Base-by-base conservation (phyloP, 164 flowering plant species). In the Kingdonia uniflora region DNA sequence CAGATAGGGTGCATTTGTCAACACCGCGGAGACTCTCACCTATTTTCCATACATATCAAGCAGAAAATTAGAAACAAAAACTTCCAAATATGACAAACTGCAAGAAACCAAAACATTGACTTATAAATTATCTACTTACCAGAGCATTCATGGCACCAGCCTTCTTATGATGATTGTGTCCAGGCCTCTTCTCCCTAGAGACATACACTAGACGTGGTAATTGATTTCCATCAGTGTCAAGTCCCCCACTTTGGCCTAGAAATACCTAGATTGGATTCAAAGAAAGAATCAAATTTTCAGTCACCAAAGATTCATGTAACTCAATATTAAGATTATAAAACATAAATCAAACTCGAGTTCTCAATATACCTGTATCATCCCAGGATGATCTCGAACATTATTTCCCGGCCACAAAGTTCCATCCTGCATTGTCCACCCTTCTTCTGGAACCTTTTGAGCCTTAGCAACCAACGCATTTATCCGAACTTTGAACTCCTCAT, bases 371-470 rank as follows among this genome's bases (percentile, higher is more conserved):
- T 83, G 91, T 62, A 83, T 83, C 87, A 83, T 83, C 20, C 87
- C 91, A 48, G 91, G 91, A 67, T 83, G 91, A 65, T 83, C 91
- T n/a, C 85, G 64, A 43, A 71, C 72, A 63, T 76, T 79, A 58
- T 83, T 83, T n/a, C 91, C 91, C 25, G 91, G 91, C 85, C 91
- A 83, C 15, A 70, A 80, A 52, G 82, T 79, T 43, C 91, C 91
- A 64, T 83, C 91, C 57, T 81, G 84, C 90, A 83, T 78, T 11
- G 78, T 75, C 86, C 89, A 82, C 24, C 89, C 89, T 62, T 78
- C 85, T 58, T 82, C 85, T 37, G 88, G 88, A 22, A 76, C 85
- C 68, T 80, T 78, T 53, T 75, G 77, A 24, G 87, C 82, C 58
- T 70, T 83, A 20, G 87, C 78, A 67, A 79, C 87, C 65, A 81